A percentile compares a stretch with the other conserved stretches of the same genome.
phyloP scores from a whole-genome alignment of 371 early-diverging fungal genomes.

The Haplosporangium sp. region DNA sequence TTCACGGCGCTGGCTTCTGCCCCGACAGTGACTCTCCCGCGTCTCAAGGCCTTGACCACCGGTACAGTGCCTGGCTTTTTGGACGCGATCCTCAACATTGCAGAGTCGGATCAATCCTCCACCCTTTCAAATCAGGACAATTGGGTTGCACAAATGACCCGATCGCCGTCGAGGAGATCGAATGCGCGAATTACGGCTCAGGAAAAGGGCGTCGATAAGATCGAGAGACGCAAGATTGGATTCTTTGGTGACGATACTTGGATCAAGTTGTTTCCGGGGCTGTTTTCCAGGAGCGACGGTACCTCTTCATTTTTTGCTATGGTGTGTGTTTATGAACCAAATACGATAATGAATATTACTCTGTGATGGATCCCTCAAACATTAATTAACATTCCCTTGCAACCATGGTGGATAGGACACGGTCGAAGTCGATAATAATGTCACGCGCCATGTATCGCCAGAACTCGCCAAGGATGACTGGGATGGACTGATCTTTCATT shows the following conservation, averaged over 20 bases:
- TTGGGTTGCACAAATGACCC: slow-evolving; percentile 75
- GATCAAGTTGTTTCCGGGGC: slow-evolving; percentile 83
- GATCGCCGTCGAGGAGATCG: slow-evolving; percentile 56
- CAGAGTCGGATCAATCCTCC: slow-evolving; percentile 84
- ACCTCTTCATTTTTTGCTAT: slow-evolving; percentile 86
- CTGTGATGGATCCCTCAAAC: neutral
- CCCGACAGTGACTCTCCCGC: slow-evolving; percentile 95
- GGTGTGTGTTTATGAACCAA: slow-evolving; percentile 34
- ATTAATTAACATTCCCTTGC: neutral
- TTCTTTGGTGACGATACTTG: slow-evolving; percentile 99
- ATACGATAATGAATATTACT: no score
- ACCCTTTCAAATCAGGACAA: slow-evolving; percentile 77
- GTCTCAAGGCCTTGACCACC: slow-evolving; percentile 95
- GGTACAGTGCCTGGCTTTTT: slow-evolving; percentile 75
- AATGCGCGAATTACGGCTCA: neutral
- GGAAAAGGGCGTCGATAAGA: neutral
- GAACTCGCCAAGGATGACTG: slow-evolving; percentile 73
- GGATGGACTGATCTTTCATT: slow-evolving; percentile 91
- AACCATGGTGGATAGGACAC: slow-evolving; percentile 66
- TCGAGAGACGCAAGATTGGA: slow-evolving; percentile 59
- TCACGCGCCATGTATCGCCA: slow-evolving; percentile 79
- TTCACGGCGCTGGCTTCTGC: slow-evolving; percentile 82
- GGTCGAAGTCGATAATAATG: slow-evolving; percentile 81
- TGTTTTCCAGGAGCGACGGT: slow-evolving; percentile 74
- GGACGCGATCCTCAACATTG: slow-evolving; percentile 86